Percentiles rank a stretch among this genome's conserved stretches.
These are phyloP conservation scores for Aspergillus unguis DNA, from an alignment of 2,329 filamentous ascomycete genomes.

Conservation along the genomic window DNA sequence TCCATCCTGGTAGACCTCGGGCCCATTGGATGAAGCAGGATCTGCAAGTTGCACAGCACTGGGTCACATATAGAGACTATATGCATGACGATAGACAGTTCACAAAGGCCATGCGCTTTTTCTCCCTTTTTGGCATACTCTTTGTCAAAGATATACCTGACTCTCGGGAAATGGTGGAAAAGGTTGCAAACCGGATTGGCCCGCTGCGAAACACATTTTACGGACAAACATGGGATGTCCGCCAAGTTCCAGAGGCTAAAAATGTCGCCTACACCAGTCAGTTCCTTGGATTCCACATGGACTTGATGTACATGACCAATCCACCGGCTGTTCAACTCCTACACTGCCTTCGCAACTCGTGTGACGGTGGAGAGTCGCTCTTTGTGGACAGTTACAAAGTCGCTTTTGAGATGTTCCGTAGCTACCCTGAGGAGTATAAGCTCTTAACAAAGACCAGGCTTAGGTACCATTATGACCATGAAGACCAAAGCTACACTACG, in stretches of 20 bases:
- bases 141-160: constrained; percentile 73
- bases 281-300: constrained; percentile 86
- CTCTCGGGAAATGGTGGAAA: constrained; percentile 61
- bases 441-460: constrained; percentile 47
- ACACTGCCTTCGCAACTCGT: constrained; percentile 81
- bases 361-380: constrained; percentile 75
- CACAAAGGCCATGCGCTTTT: constrained; percentile 57
- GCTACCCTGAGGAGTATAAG: constrained; percentile 16
- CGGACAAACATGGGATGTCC: constrained; percentile 85
- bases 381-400: constrained; percentile 75
- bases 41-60: constrained; percentile 47
- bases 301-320: constrained; percentile 79
- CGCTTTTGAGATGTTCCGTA: constrained; percentile 34
- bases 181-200: constrained; percentile 70
- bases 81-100: constrained; percentile 60
- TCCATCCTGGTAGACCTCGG: constrained; percentile 13
- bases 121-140: constrained; percentile 68
- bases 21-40: constrained; percentile 36
- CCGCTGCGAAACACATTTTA: constrained; percentile 84
- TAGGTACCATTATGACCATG: constrained; percentile 66
- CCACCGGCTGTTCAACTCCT: constrained; percentile 81
- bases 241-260: constrained; percentile 74
- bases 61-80: constrained; percentile 69
- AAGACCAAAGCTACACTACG: constrained; percentile 61
- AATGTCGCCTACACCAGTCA: constrained; percentile 89